These are phyloP conservation scores for Penicillium sp. DNA, from an alignment of 2,329 filamentous ascomycete genomes.

Conservation along the genomic window DNA sequence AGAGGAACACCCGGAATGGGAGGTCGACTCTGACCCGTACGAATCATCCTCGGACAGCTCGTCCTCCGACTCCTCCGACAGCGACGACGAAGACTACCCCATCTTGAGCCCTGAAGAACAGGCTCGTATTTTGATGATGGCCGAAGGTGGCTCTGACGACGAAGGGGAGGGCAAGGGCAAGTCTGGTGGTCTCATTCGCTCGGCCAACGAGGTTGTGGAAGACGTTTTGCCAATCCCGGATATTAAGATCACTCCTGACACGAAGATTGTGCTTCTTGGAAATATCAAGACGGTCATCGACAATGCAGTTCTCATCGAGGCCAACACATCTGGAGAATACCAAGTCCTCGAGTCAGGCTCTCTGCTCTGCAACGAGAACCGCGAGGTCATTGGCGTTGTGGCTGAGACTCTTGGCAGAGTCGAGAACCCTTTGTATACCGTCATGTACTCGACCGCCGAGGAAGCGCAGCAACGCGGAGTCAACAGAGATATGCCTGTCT, in stretches of 20 bases:
- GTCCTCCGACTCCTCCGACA: slow-evolving; percentile 58
- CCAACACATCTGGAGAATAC: slow-evolving; percentile 72
- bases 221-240: slow-evolving; percentile 68
- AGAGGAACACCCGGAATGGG: slow-evolving; percentile 70
- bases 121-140: slow-evolving; percentile 78
- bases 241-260: slow-evolving; percentile 69
- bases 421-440: slow-evolving; percentile 77
- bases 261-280: slow-evolving; percentile 72
- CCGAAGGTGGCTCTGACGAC: slow-evolving; percentile 73
- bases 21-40: slow-evolving; percentile 71
- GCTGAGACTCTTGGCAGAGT: slow-evolving; percentile 82
- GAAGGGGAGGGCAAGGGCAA: slow-evolving; percentile 57
- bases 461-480: slow-evolving; percentile 66
- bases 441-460: slow-evolving; percentile 65
- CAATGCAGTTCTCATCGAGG: slow-evolving; percentile 72
- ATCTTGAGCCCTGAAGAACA: slow-evolving; percentile 77
- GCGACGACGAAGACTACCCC: slow-evolving; percentile 57
- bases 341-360: slow-evolving; percentile 81
- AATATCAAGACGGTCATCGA: slow-evolving; percentile 72
- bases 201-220: slow-evolving; percentile 71
- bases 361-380: slow-evolving; percentile 71
- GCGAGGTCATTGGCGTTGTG: slow-evolving; percentile 74
- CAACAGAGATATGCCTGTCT: slow-evolving; percentile 65
- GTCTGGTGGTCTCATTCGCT: slow-evolving; percentile 57
- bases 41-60: slow-evolving; percentile 59